Evolutionary conservation across 306 rosid species (phyloP).

Genomic region (Fragaria ananassa): DNA sequence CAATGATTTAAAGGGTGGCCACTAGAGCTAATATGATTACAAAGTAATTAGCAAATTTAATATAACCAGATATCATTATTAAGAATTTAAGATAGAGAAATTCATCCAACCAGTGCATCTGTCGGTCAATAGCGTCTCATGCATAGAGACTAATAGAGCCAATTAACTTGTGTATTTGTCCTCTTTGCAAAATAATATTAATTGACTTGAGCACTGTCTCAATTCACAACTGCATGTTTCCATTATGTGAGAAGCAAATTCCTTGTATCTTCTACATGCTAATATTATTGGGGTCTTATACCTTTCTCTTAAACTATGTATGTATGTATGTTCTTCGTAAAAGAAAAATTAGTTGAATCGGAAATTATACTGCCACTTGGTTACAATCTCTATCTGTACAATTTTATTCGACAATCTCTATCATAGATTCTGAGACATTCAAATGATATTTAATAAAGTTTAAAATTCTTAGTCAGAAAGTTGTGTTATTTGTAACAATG

Average conservation of each 20-base stretch:
- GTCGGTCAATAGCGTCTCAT: constrained; percentile 26
- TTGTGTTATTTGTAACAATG: no score
- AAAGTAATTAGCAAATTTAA: neutral
- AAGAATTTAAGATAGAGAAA: neutral
- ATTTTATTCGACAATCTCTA: no score
- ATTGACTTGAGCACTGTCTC: neutral
- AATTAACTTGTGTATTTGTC: neutral
- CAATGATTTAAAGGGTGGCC: neutral
- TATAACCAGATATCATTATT: neutral
- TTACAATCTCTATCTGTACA: no score
- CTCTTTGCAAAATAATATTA: neutral
- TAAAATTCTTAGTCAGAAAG: no score
- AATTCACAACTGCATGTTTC: neutral
- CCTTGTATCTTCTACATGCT: neutral
- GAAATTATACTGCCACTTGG: no score
- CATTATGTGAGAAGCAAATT: neutral
- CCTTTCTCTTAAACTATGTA: no score
- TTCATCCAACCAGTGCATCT: neutral
- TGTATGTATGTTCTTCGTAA: no score
- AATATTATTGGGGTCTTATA: no score
- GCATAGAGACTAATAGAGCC: neutral
- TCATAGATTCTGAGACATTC: no score
- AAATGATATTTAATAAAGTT: no score
- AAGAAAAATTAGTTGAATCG: no score
- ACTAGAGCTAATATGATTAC: neutral